These are phyloP conservation scores for Aspergillus aculeatus DNA, from an alignment of 2,329 filamentous ascomycete genomes.

Conservation along the genomic window DNA sequence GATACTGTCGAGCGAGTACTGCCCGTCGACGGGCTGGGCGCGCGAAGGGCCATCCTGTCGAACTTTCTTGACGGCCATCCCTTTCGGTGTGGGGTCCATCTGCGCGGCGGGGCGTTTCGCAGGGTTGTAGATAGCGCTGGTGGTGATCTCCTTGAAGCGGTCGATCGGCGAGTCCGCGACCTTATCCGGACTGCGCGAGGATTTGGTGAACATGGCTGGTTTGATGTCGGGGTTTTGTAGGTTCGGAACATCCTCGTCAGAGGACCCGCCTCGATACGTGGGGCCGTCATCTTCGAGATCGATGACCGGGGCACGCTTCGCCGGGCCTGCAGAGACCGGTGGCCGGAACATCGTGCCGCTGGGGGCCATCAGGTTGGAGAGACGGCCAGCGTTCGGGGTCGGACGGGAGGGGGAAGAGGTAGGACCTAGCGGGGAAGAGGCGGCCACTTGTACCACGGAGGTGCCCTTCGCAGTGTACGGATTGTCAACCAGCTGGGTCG, in stretches of 20 bases:
- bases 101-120: constrained; percentile 45
- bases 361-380: constrained; percentile 69
- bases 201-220: constrained; percentile 56
- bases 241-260: constrained; percentile 56
- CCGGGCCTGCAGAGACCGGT: constrained; percentile 43
- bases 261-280: constrained; percentile 61
- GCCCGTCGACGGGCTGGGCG: constrained; percentile 45
- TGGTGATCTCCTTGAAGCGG: constrained; percentile 46
- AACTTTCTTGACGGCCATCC: constrained; percentile 39
- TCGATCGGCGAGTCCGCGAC: constrained; percentile 43
- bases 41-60: constrained; percentile 46
- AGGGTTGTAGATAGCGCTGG: constrained; percentile 44
- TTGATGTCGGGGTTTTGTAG: constrained; percentile 58
- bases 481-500: constrained; percentile 58
- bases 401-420: constrained; percentile 41
- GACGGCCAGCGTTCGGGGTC: constrained; percentile 39
- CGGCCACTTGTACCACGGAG: constrained; percentile 71
- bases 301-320: constrained; percentile 40
- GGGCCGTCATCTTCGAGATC: constrained; percentile 58
- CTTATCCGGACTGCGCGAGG: constrained; percentile 41
- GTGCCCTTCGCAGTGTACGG: constrained; percentile 36
- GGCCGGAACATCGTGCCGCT: constrained; percentile 69
- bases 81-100: constrained; percentile 43
- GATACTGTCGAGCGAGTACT: constrained; percentile 52
- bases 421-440: constrained; percentile 76